Percentiles rank a stretch among this genome's conserved stretches.
phyloP scores from a whole-genome alignment of 768 basidiomycete genomes.

The Tricholoma matsutake region DNA sequence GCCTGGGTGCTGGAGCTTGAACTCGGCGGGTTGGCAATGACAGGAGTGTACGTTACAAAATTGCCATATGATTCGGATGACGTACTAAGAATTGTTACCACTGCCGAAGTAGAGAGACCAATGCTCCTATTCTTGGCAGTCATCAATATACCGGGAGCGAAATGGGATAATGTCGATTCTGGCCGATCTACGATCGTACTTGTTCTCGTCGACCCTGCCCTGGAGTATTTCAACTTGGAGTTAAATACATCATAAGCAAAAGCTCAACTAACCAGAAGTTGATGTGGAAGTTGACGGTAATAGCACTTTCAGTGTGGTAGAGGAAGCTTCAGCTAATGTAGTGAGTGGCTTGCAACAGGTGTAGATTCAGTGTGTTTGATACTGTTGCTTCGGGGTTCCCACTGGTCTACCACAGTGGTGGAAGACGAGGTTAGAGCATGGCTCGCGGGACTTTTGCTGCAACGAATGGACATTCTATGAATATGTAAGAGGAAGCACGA shows the following conservation, averaged over 20 bases:
- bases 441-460: not conserved
- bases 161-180: constrained; percentile 42
- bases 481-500: not conserved
- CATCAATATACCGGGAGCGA: constrained; percentile 40
- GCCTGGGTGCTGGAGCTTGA: constrained; percentile 18
- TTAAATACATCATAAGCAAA: not conserved
- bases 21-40: constrained; percentile 49
- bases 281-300: not conserved
- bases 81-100: constrained; percentile 45
- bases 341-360: not conserved
- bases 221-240: not conserved
- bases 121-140: constrained; percentile 33
- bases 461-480: not conserved
- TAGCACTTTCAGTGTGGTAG: not conserved
- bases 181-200: constrained; percentile 38
- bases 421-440: not conserved
- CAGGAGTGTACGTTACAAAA: constrained; percentile 47
- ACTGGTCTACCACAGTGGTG: not conserved
- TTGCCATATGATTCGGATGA: constrained; percentile 44
- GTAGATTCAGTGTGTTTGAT: not conserved
- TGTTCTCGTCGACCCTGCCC: constrained; percentile 16
- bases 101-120: constrained; percentile 39
- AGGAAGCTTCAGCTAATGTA: not conserved
- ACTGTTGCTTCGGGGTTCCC: not conserved
- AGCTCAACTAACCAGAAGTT: not conserved